These are phyloP conservation scores for Hypsizygus ulmarius DNA, from an alignment of 1,284 basidiomycete species.

Conservation along the genomic window DNA sequence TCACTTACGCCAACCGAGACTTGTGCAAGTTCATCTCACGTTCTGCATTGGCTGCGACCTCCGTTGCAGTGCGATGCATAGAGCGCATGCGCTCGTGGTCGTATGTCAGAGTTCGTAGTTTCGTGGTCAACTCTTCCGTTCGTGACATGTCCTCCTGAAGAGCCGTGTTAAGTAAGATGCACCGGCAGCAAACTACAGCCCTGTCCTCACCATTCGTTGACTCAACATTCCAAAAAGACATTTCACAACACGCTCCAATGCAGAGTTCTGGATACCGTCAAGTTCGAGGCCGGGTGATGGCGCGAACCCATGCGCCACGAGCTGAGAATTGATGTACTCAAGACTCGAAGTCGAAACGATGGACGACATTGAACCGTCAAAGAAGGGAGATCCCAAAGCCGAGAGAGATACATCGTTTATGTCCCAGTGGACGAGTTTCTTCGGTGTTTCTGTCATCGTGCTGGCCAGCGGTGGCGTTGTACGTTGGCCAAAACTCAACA, in stretches of 20 bases:
- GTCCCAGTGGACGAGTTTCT: constrained; percentile 47
- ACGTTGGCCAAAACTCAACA: neutral
- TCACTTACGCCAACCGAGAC: constrained; percentile 65
- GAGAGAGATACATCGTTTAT: constrained; percentile 36
- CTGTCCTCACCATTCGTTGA: constrained; percentile 68
- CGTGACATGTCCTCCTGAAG: constrained; percentile 74
- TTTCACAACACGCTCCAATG: constrained; percentile 68
- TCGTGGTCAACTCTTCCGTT: constrained; percentile 75
- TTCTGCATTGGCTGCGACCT: constrained; percentile 66
- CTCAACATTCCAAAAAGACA: constrained; percentile 78
- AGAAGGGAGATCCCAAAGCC: constrained; percentile 39
- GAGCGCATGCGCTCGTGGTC: constrained; percentile 77
- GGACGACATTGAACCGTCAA: constrained; percentile 41
- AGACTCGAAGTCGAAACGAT: constrained; percentile 50
- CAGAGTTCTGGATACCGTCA: constrained; percentile 54
- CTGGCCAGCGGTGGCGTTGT: too few species aligned
- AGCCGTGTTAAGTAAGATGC: constrained; percentile 5
- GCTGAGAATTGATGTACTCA: constrained; percentile 74
- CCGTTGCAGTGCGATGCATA: constrained; percentile 56
- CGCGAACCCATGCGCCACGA: constrained; percentile 78
- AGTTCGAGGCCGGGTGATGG: constrained; percentile 61
- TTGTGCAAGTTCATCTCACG: constrained; percentile 73
- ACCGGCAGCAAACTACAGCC: neutral
- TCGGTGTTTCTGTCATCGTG: constrained; percentile 34
- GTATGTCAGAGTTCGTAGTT: constrained; percentile 75